A percentile compares a stretch with the other conserved stretches of the same genome.
Conservation (phyloP, 108 stramenopile species). For the Thalassiosira profunda region DNA sequence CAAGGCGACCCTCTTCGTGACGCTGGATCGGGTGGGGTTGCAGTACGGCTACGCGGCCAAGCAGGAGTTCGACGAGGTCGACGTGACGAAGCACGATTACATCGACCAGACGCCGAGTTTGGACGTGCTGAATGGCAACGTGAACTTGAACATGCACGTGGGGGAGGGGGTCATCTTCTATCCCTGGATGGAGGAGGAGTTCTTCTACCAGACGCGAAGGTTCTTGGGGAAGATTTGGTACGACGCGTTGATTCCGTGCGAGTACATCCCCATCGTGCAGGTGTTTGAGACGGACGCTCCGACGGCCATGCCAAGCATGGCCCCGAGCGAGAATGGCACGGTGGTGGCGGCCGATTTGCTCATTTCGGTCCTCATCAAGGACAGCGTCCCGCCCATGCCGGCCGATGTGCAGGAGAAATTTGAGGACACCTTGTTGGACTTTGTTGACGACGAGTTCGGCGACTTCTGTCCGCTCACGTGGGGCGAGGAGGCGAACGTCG, state of each 20-base stretch:
- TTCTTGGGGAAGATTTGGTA: constrained; percentile 21
- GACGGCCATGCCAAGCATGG: neutral
- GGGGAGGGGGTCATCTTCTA: constrained; percentile 4
- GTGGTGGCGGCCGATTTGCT: neutral
- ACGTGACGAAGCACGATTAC: constrained; percentile 7
- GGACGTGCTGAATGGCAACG: constrained; percentile 4
- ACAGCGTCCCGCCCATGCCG: neutral
- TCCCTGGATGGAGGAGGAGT: constrained; percentile 5
- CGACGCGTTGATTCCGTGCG: neutral
- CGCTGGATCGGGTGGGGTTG: neutral
- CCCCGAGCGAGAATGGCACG: neutral
- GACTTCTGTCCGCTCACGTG: constrained; percentile 5
- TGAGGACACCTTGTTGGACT: neutral
- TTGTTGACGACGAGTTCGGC: neutral
- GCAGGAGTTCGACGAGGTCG: neutral
- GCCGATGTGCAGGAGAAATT: neutral
- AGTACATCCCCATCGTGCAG: neutral
- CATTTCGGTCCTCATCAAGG: neutral
- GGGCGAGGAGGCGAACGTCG: neutral
- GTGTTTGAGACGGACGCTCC: neutral
- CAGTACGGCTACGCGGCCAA: neutral
- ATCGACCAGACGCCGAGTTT: neutral
- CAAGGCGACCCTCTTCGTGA: constrained; percentile 1
- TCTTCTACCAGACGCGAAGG: constrained; percentile 3
- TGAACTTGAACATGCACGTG: constrained; percentile 4